Conservation (phyloP, 2,329 filamentous ascomycete species). For the Eutypella sp. region DNA sequence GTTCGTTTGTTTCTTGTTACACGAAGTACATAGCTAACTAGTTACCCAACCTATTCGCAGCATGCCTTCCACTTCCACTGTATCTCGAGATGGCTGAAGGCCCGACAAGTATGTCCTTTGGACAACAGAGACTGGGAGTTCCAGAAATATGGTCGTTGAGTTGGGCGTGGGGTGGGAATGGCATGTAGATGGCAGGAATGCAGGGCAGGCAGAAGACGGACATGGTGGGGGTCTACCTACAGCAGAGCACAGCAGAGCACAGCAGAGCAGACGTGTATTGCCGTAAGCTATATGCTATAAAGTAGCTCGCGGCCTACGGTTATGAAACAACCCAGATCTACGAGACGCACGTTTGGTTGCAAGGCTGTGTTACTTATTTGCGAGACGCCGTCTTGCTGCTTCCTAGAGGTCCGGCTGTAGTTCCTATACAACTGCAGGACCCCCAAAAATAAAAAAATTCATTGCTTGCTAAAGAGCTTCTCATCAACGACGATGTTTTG, state of each 20-base stretch:
- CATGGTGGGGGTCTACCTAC: too few relatives aligned
- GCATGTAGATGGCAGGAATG: background rate
- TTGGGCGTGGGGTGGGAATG: too few relatives aligned
- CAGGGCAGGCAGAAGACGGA: background rate
- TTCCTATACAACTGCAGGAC: conserved; percentile 10
- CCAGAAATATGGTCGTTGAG: conserved; percentile 85
- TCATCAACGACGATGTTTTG: conserved; percentile 51
- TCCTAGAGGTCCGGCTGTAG: conserved; percentile 16
- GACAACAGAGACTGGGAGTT: conserved; percentile 99
- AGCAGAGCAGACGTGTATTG: background rate
- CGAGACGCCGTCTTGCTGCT: conserved; percentile 11
- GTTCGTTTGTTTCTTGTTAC: too few relatives aligned
- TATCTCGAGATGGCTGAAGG: conserved; percentile 98
- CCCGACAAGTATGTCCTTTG: conserved; percentile 93
- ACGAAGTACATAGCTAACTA: conserved; percentile 29
- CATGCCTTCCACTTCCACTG: conserved; percentile 99
- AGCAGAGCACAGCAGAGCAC: too few relatives aligned
- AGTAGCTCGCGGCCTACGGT: background rate
- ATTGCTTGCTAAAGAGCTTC: conserved; percentile 34
- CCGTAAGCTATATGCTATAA: background rate
- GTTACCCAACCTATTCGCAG: conserved; percentile 61
- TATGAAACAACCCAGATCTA: background rate
- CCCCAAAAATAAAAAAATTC: conserved; percentile 3
- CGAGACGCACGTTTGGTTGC: background rate
- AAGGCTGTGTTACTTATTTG: conserved; percentile 6